Evolutionary conservation across 2,329 filamentous ascomycete genomes (phyloP).

Genomic region (Aspergillus udagawae): DNA sequence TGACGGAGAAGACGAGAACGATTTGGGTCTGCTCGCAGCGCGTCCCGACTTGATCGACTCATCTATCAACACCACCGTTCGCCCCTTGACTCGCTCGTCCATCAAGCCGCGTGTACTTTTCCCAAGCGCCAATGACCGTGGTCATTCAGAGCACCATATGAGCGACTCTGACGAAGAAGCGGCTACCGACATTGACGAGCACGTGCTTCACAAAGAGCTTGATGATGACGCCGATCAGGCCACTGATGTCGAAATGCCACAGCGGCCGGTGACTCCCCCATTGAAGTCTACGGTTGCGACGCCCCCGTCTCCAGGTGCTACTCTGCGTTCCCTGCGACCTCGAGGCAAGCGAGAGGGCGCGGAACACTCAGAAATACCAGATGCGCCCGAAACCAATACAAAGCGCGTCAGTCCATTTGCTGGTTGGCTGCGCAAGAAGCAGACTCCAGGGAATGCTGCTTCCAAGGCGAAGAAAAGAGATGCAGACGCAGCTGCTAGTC

Average conservation of each 20-base stretch:
- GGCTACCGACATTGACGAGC: constrained; percentile 52
- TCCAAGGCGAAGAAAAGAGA: constrained; percentile 34
- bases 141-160: constrained; percentile 33
- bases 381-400: constrained; percentile 20
- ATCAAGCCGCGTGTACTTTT: constrained; percentile 61
- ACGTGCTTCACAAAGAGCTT: constrained; percentile 15
- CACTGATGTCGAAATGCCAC: constrained; percentile 12
- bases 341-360: constrained; percentile 22
- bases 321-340: constrained; percentile 31
- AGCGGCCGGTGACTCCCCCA: constrained; percentile 21
- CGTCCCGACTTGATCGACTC: constrained; percentile 37
- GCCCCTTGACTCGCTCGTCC: constrained; percentile 54
- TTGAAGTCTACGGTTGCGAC: constrained; percentile 18
- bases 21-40: constrained; percentile 39
- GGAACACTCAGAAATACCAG: constrained; percentile 22
- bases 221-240: constrained; percentile 13
- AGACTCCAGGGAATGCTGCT: constrained; percentile 21
- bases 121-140: constrained; percentile 43
- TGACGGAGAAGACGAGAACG: constrained; percentile 39
- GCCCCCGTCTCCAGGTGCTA: constrained; percentile 29
- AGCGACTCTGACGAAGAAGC: constrained; percentile 49
- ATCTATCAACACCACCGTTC: constrained; percentile 27
- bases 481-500: constrained; percentile 24
- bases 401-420: constrained; percentile 40
- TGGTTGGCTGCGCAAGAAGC: constrained; percentile 38